phyloP scores from a whole-genome alignment of 164 flowering plant species.

The Berberis thunbergii region DNA sequence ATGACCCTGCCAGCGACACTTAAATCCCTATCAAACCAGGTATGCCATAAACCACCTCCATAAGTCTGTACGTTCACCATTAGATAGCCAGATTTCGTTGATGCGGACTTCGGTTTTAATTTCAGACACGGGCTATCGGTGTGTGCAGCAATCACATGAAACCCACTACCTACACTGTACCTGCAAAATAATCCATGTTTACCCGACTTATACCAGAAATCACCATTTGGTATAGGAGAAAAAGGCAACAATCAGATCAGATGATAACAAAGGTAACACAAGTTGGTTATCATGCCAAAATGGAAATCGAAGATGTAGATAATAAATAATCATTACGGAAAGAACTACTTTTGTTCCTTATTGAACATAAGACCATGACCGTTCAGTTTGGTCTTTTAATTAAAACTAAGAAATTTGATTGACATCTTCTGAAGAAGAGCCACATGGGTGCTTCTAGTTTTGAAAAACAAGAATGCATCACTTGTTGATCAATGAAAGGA shows the following conservation, averaged over 20 bases:
- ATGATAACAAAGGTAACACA: neutral
- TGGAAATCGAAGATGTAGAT: no score
- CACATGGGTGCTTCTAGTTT: no score
- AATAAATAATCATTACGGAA: no score
- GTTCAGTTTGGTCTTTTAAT: no score
- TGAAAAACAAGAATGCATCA: neutral
- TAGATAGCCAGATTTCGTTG: slow-evolving; percentile 61
- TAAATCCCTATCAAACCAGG: slow-evolving; percentile 94
- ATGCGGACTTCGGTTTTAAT: slow-evolving; percentile 82
- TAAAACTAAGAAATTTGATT: no score
- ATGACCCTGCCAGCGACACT: slow-evolving; percentile 91
- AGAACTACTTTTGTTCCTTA: no score
- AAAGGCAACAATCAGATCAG: neutral
- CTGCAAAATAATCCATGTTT: slow-evolving; percentile 29
- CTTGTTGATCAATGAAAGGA: neutral
- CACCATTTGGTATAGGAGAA: no score
- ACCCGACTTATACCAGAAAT: no score
- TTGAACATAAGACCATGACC: no score
- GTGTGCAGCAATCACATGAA: slow-evolving; percentile 90
- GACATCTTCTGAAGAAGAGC: no score
- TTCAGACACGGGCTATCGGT: slow-evolving; percentile 94
- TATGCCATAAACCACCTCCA: slow-evolving; percentile 96
- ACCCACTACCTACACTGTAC: slow-evolving; percentile 66
- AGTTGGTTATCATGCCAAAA: no score
- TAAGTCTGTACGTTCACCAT: slow-evolving; percentile 93